These are phyloP conservation scores for Waltiozyma sp. DNA, from an alignment of 1,139 yeast species.

Conservation along the genomic window DNA sequence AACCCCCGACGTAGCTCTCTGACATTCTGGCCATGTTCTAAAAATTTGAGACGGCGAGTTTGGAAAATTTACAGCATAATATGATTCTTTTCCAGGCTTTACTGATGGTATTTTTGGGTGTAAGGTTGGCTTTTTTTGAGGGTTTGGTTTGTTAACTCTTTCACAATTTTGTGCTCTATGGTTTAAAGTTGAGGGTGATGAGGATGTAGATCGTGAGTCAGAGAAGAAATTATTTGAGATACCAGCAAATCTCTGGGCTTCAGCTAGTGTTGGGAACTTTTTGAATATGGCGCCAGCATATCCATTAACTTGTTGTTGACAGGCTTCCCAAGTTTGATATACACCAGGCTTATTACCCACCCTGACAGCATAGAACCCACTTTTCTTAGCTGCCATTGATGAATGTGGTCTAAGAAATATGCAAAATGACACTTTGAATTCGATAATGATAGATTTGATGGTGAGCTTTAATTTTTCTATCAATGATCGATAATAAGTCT, in stretches of 20 bases:
- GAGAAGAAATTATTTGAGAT: conserved; percentile 1
- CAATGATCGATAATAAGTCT: too few species aligned
- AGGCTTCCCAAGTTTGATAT: conserved; percentile 39
- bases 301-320: conserved; percentile 38
- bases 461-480: too few species aligned
- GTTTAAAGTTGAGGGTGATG: neutral
- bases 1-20: conserved; percentile 31
- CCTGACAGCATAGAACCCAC: conserved; percentile 44
- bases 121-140: neutral
- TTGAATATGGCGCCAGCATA: conserved; percentile 43
- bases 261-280: conserved; percentile 34
- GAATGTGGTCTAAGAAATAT: neutral
- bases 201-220: neutral
- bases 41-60: conserved; percentile 25
- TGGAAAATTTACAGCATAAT: conserved; percentile 33
- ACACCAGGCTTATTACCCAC: conserved; percentile 44
- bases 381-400: conserved; percentile 1
- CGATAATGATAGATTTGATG: neutral
- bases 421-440: neutral
- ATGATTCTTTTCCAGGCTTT: conserved; percentile 4
- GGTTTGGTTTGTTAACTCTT: neutral
- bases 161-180: neutral
- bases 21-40: conserved; percentile 35
- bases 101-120: neutral
- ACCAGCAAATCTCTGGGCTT: conserved; percentile 32